phyloP scores from a whole-genome alignment of 495 filamentous ascomycete genomes.

The Clavariopsis aquatica region DNA sequence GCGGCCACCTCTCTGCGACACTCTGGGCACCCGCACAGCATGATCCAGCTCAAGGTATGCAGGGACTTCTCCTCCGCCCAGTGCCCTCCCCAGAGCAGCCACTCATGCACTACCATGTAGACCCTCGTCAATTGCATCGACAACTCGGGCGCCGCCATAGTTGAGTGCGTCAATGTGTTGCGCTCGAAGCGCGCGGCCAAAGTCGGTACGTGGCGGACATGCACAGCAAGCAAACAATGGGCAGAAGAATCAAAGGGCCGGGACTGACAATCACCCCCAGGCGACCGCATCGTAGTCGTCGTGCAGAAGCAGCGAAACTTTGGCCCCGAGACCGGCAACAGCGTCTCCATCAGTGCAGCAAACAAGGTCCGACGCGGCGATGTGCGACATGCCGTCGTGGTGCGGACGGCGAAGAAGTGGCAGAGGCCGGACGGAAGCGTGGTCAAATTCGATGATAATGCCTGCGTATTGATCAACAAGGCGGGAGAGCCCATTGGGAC shows the following conservation, averaged over 20 bases:
- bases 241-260: not conserved
- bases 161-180: slow-evolving; percentile 92
- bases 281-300: slow-evolving; percentile 95
- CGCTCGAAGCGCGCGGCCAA: slow-evolving; percentile 87
- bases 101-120: slow-evolving; percentile 52
- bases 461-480: slow-evolving; percentile 97
- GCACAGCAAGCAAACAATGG: not conserved
- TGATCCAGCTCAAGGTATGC: slow-evolving; percentile 97
- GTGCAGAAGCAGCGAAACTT: slow-evolving; percentile 92
- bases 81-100: not conserved
- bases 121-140: slow-evolving; percentile 99
- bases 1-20: not conserved
- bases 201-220: slow-evolving; percentile 67
- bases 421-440: slow-evolving; percentile 84
- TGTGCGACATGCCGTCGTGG: slow-evolving; percentile 93
- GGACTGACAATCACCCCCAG: slow-evolving; percentile 49
- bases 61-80: not conserved
- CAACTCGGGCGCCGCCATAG: slow-evolving; percentile 97
- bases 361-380: slow-evolving; percentile 96
- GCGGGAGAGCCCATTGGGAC: slow-evolving; percentile 92
- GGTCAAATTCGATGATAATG: slow-evolving; percentile 95
- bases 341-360: slow-evolving; percentile 61
- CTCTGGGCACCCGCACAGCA: slow-evolving; percentile 51
- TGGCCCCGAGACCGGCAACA: slow-evolving; percentile 62
- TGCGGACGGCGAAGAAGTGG: slow-evolving; percentile 83